Conservation (phyloP, 345 rosid species). For the Rhizophora mangle region DNA sequence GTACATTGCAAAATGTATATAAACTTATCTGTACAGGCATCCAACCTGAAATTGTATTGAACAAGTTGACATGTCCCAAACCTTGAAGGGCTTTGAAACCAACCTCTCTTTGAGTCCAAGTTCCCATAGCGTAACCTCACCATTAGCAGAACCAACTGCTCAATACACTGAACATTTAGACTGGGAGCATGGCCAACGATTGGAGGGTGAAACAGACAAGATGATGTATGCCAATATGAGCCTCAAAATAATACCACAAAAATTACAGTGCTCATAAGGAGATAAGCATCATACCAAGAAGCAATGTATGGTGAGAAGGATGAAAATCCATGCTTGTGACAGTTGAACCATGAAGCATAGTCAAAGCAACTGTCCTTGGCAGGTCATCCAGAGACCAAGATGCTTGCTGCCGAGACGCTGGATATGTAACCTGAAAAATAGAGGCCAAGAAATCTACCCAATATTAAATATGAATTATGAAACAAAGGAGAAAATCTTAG, state of each 20-base stretch:
- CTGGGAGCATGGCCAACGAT: background rate
- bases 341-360: constrained; percentile 69
- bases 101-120: constrained; percentile 56
- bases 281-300: constrained; percentile 61
- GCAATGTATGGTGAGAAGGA: constrained; percentile 60
- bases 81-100: constrained; percentile 70
- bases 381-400: constrained; percentile 75
- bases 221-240: background rate
- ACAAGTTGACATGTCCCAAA: constrained; percentile 57
- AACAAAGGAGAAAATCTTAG: constrained; percentile 6
- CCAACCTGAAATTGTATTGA: constrained; percentile 63
- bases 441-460: constrained; percentile 11
- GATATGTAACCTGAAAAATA: constrained; percentile 62
- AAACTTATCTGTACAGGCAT: background rate
- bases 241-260: background rate
- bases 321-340: constrained; percentile 92
- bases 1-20: background rate
- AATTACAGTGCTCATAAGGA: background rate
- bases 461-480: background rate
- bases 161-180: constrained; percentile 32
- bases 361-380: constrained; percentile 67
- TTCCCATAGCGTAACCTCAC: constrained; percentile 87
- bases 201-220: background rate
- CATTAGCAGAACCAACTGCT: constrained; percentile 75
- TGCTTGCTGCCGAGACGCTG: constrained; percentile 55